Base-by-base conservation (phyloP, 1,284 basidiomycete species). In the Sporisorium scitamineum region DNA sequence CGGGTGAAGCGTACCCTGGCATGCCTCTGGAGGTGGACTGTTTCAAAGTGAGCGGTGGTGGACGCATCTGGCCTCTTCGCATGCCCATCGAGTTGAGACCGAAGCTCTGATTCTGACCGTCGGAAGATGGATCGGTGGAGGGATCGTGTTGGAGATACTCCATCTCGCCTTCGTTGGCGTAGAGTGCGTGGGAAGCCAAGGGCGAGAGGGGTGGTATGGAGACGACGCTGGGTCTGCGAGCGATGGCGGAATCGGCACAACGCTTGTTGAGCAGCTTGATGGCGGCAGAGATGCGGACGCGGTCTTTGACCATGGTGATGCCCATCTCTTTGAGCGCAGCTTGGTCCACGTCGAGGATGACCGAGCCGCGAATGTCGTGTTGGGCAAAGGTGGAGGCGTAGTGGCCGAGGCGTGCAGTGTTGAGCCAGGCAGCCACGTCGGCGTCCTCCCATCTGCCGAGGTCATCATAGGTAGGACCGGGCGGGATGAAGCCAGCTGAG, bases 291-390 rank as follows among this genome's bases (percentile, higher is more conserved):
- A 85, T 66, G 27, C 84, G 77, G 20, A 84, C 70, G 11, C 83
- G 73, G 20, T 84, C 84, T 26, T 82, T 83, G 42, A 85, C 76
- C 61, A 69, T 70, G 47, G 76, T 62, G 60, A 85, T 78, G 39
- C 84, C 84, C 84, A 85, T 85, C 66, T 84, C 76, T 57, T 82
- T 84, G 34, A 85, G 67, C 0, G 67, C 70, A 8, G 68, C 58
- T 48, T 82, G 80, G 47, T 84, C 83, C 11, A 85, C 70, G 37
- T 84, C 80, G 31, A 83, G 66, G 22, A 85, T 62, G 18, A 81
- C 76, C 5, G 67, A 59, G 29, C 84, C 84, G 45, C 73, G 71
- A 57, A 85, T 85, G 69, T 85, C 80, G 62, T 84, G 78, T 5
- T 69, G 50, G 8, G 71, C 65, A 61, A 85, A 84, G 3, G 71